phyloP scores from a whole-genome alignment of 2,329 filamentous ascomycete genomes.

The Fusarium metavorans region DNA sequence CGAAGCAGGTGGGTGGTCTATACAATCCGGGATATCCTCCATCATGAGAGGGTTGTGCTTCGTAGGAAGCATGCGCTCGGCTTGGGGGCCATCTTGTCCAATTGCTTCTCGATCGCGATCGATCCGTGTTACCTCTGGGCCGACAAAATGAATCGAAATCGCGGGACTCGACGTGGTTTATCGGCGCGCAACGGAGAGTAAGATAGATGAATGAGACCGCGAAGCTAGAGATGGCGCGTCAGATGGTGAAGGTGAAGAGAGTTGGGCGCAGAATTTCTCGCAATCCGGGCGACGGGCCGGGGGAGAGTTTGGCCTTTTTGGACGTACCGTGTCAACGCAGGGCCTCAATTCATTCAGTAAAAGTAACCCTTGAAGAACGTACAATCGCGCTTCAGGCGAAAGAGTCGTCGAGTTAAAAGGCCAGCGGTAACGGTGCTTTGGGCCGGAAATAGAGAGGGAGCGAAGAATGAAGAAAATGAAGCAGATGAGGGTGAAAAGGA shows the following conservation, averaged over 20 bases:
- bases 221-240: slow-evolving; percentile 22
- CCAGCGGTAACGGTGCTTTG: slow-evolving; percentile 24
- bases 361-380: slow-evolving; percentile 15
- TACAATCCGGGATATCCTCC: slow-evolving; percentile 74
- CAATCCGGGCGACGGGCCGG: slow-evolving; percentile 30
- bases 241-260: slow-evolving; percentile 25
- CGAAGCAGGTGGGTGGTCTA: slow-evolving; percentile 14
- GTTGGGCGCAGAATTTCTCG: slow-evolving; percentile 24
- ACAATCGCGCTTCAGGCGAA: slow-evolving; percentile 29
- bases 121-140: slow-evolving; percentile 19
- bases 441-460: slow-evolving; percentile 31
- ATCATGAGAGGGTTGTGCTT: slow-evolving; percentile 75
- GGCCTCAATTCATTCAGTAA: slow-evolving; percentile 39
- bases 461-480: slow-evolving; percentile 31
- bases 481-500: slow-evolving; percentile 41
- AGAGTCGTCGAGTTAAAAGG: slow-evolving; percentile 10
- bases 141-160: slow-evolving; percentile 34
- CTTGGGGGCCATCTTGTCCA: slow-evolving; percentile 53
- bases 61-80: slow-evolving; percentile 65
- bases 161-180: slow-evolving; percentile 10
- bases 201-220: slow-evolving; percentile 20
- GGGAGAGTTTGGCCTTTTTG: slow-evolving; percentile 7
- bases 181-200: slow-evolving; percentile 29
- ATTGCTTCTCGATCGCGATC: slow-evolving; percentile 35
- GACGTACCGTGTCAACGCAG: slow-evolving; percentile 45